These are phyloP conservation scores for Vitis riparia DNA, from an alignment of 164 flowering plant species.

Conservation along the genomic window DNA sequence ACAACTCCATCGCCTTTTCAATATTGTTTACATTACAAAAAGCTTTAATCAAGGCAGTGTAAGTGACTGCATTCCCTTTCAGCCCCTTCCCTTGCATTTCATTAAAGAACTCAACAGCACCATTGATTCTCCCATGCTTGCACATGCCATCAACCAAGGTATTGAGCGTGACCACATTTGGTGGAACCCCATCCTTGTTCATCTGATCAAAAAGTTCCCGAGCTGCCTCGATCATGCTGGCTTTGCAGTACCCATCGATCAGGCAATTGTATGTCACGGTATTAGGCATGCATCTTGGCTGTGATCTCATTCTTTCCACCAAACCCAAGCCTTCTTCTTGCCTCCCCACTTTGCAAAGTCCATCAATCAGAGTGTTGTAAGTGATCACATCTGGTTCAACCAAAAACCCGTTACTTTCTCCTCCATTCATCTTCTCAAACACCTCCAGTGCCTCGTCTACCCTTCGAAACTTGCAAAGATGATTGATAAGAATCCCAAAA, in stretches of 20 bases:
- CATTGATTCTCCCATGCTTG: conserved; percentile 58
- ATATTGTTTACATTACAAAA: conserved; percentile 66
- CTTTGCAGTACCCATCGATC: conserved; percentile 73
- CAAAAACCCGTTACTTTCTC: conserved; percentile 20
- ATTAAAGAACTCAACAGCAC: conserved; percentile 55
- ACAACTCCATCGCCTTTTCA: conserved; percentile 55
- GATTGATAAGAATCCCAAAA: conserved; percentile 61
- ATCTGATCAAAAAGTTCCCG: conserved; percentile 51
- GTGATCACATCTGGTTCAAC: conserved; percentile 55
- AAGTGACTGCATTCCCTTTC: conserved; percentile 57
- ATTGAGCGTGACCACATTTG: conserved; percentile 60
- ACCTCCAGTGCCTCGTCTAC: conserved; percentile 70
- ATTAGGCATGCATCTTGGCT: conserved; percentile 42
- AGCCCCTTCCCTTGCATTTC: conserved; percentile 52
- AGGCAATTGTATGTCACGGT: conserved; percentile 67
- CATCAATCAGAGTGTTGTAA: conserved; percentile 74
- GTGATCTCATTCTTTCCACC: conserved; percentile 47
- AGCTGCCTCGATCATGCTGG: conserved; percentile 64
- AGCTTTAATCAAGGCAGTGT: conserved; percentile 59
- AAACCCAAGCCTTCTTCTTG: conserved; percentile 61
- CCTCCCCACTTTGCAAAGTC: conserved; percentile 85
- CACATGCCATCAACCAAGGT: conserved; percentile 73
- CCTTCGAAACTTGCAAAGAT: conserved; percentile 60
- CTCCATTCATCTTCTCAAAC: conserved; percentile 44
- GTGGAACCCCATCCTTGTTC: conserved; percentile 40